A percentile compares a stretch with the other conserved stretches of the same genome.
phyloP scores from a whole-genome alignment of 192 early-diverging fungal species.

The Mortierella hygrophila region DNA sequence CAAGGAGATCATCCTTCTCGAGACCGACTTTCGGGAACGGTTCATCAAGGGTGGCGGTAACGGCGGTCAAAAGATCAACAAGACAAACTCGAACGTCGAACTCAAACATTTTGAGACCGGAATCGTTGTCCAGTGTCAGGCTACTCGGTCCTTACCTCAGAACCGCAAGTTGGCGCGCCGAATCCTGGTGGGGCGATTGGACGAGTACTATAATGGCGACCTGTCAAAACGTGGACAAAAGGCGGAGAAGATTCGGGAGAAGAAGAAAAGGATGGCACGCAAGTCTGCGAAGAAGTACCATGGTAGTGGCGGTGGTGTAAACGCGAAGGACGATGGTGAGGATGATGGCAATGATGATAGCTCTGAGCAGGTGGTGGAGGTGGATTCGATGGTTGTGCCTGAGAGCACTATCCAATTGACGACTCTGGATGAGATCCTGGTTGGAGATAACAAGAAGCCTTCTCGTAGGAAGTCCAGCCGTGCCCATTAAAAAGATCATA shows the following conservation, averaged over 20 bases:
- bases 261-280: conserved; percentile 41
- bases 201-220: conserved; percentile 74
- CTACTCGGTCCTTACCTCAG: conserved; percentile 77
- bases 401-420: conserved; percentile 9
- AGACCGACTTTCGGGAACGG: conserved; percentile 78
- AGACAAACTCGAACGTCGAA: conserved; percentile 80
- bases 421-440: conserved; percentile 36
- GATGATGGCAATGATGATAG: conserved; percentile 1
- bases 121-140: conserved; percentile 78
- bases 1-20: conserved; percentile 68
- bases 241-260: conserved; percentile 70
- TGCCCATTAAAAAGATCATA: neutral
- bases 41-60: conserved; percentile 84
- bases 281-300: conserved; percentile 50
- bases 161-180: conserved; percentile 81
- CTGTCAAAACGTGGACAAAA: conserved; percentile 72
- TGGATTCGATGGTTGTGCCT: neutral
- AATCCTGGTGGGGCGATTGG: conserved; percentile 73
- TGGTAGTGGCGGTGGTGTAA: neutral
- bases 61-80: conserved; percentile 87
- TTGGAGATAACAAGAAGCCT: conserved; percentile 31
- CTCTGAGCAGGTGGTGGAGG: neutral
- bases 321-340: neutral
- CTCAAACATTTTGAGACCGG: conserved; percentile 80
- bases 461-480: conserved; percentile 33